These are phyloP conservation scores for Cucumis melo DNA, from an alignment of 306 rosid genomes.

Conservation along the genomic window DNA sequence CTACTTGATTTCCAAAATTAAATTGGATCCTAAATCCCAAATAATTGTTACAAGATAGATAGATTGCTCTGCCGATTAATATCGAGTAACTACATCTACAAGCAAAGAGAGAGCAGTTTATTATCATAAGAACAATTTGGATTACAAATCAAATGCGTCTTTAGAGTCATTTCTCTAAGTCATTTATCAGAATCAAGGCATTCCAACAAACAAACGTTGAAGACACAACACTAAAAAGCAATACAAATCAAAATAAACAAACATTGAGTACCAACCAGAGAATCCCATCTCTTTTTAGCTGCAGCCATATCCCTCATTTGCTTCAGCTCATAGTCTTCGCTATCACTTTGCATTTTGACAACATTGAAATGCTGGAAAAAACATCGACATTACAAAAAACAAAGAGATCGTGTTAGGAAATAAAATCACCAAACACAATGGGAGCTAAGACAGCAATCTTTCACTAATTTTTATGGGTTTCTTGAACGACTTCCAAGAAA, in stretches of 20 bases:
- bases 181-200: too few relatives aligned
- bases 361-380: constrained; percentile 21
- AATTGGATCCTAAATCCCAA: not conserved
- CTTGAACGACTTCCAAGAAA: not conserved
- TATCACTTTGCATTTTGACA: constrained; percentile 38
- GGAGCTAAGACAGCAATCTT: not conserved
- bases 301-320: constrained; percentile 90
- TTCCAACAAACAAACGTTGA: not conserved
- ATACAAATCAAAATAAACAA: not conserved
- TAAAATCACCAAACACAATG: not conserved
- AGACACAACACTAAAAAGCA: not conserved
- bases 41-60: not conserved
- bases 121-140: too few relatives aligned
- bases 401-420: not conserved
- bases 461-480: not conserved
- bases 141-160: too few relatives aligned
- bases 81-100: not conserved
- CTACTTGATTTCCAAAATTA: not conserved
- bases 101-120: not conserved
- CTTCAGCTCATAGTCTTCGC: constrained; percentile 70
- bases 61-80: not conserved
- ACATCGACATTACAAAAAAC: not conserved
- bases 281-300: constrained; percentile 91
- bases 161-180: too few relatives aligned
- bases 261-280: constrained; percentile 49